These are phyloP conservation scores for Tolypocladium pustulatum DNA, from an alignment of 2,329 filamentous ascomycete genomes.

Conservation along the genomic window DNA sequence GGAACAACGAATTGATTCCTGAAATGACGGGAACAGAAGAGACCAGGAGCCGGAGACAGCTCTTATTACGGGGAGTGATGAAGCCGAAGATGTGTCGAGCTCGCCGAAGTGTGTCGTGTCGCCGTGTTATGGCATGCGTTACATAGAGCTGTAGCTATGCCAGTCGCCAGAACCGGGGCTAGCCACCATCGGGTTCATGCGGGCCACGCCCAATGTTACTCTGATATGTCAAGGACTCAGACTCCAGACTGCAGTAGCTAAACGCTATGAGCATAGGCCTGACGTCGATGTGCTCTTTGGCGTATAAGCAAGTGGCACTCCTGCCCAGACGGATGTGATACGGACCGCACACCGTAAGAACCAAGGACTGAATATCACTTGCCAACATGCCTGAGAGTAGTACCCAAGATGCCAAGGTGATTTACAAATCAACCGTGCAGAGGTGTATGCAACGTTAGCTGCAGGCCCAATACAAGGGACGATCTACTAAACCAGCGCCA, in stretches of 20 bases:
- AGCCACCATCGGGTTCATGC: slow-evolving; percentile 7
- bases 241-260: not conserved
- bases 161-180: not conserved
- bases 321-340: not conserved
- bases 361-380: not conserved
- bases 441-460: not conserved
- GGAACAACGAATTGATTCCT: not conserved
- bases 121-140: slow-evolving; percentile 13
- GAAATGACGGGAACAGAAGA: not conserved
- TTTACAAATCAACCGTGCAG: too few relatives aligned
- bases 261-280: not conserved
- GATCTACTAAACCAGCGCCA: not conserved
- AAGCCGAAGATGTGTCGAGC: not conserved
- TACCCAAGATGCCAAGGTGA: too few relatives aligned
- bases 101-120: not conserved
- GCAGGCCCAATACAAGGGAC: not conserved
- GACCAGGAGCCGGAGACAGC: not conserved
- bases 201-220: not conserved
- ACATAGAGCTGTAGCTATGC: slow-evolving; percentile 8
- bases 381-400: too few relatives aligned
- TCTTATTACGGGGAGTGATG: not conserved
- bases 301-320: not conserved
- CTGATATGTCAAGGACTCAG: not conserved
- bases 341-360: not conserved
- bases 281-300: not conserved